phyloP scores from a whole-genome alignment of 2,329 filamentous ascomycete genomes.

The Sporothrix dimorphospora region DNA sequence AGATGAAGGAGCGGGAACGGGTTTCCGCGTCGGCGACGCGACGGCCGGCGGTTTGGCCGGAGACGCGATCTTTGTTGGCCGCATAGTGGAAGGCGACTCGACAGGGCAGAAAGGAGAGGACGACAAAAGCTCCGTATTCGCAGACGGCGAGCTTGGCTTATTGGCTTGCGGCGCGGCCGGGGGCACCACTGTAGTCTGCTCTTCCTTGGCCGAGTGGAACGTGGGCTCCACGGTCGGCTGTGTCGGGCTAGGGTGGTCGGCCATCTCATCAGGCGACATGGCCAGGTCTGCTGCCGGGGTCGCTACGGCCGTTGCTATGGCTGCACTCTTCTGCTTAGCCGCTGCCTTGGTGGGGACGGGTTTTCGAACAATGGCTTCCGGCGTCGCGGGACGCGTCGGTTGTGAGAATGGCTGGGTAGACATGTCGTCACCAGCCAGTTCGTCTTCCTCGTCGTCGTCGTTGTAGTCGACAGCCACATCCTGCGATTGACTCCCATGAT shows the following conservation, averaged over 20 bases:
- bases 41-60: slow-evolving; percentile 25
- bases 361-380: slow-evolving; percentile 6
- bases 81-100: slow-evolving; percentile 33
- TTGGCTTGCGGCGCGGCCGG: not conserved
- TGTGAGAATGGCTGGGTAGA: slow-evolving; percentile 16
- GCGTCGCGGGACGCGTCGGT: slow-evolving; percentile 14
- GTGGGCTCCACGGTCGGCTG: slow-evolving; percentile 44
- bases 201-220: slow-evolving; percentile 51
- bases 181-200: slow-evolving; percentile 42
- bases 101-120: slow-evolving; percentile 32
- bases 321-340: not conserved
- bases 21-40: slow-evolving; percentile 21
- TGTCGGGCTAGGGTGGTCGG: slow-evolving; percentile 36
- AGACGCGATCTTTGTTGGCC: slow-evolving; percentile 27
- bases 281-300: slow-evolving; percentile 28
- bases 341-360: not conserved
- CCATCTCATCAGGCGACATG: slow-evolving; percentile 27
- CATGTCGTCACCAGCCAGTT: slow-evolving; percentile 29
- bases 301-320: not conserved
- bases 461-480: slow-evolving; percentile 48
- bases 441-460: slow-evolving; percentile 38
- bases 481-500: slow-evolving; percentile 68
- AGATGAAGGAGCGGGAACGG: slow-evolving; percentile 26
- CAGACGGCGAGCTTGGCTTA: slow-evolving; percentile 21
- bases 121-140: slow-evolving; percentile 6